Evolutionary conservation across 2,329 filamentous ascomycete species (phyloP), one percentile per base, ranked within the genome.

Genomic region (Ceratocystiopsis sp.): DNA sequence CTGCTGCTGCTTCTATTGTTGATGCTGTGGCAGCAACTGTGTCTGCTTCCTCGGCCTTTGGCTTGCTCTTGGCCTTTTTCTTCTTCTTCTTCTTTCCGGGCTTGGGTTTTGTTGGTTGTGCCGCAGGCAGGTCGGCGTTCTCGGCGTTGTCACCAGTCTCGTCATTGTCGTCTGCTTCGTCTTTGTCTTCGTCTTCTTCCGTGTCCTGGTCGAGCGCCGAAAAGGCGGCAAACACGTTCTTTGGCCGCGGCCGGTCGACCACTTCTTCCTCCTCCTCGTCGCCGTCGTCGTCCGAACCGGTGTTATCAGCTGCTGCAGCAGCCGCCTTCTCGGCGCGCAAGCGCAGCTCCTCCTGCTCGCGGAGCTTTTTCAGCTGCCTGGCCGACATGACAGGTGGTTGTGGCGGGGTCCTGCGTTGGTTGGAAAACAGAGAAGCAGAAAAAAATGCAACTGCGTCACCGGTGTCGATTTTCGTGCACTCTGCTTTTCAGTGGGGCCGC

Each of bases 171-270:
- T 61, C 54, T 37, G 9, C 10, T 52, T 12, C 37, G 4, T 21
- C 48, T 5, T 54, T 42, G 12, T 59, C 52, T 14, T 57, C 55
- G 4, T 58, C 53, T 2, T 63, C 57, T 4, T 57, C 53, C 7
- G 59, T 54, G 12, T 59, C 55, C 2, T 59, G 65, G 7, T 59
- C 68, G 1, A 76, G 58, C 1, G 71, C 69, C 10, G 71, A 70
- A 47, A 67, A 65, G 0, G 57, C 61, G 0, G 63, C 58, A 49
- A 76, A 76, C 10, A 65, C 50, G 17, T 48, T 49, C 32, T 38
- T 45, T 3, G 41, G 32, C 9, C 37, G 40, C 14, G 42, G 42
- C 6, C 41, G 42, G 14, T 29, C 40, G 21, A 45, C 33, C 1
- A 37, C 40, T 4, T 44, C 39, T 9, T 47, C 45, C 7, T 35